Evolutionary conservation across 176 grass and related monocot genomes (phyloP), one percentile per base, ranked within the genome.

Genomic region (Oryza australiensis): DNA sequence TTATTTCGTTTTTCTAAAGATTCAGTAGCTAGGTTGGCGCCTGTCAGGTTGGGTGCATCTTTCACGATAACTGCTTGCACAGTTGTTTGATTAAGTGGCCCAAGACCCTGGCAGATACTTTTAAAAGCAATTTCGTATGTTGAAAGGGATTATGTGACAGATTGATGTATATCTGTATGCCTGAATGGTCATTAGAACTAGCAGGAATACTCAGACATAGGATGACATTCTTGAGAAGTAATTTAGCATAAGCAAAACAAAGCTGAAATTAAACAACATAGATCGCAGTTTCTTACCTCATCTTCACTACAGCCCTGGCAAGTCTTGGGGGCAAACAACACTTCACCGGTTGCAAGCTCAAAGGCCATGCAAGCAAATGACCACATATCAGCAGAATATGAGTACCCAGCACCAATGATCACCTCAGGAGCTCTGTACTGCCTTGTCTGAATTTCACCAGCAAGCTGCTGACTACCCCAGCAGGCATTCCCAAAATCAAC

Each of bases 401-500:
- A 92, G 72, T 94, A 98, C 9, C 86, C 90, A 0, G 92, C 79
- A 82, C 90, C 92, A n/a, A 98, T 80, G 75, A 98, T 89, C 68
- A 98, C 95, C 86, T 98, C 95, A 7, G 95, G 90, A 48, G 92
- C 88, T 77, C 95, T 87, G 40, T 98, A 98, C 71, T 98, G 92
- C 79, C 92, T 94, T 63, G 95, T 98, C 78, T 98, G 95, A 74
- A 98, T 98, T 79, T 93, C 90, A 70, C 88, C 86, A 67, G 81
- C 45, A 53, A 80, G 70, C 64, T 95, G 88, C 80, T 91, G 89
- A 89, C 89, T 55, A 32, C 43, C 84, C 88, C 86, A 94, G 81
- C 92, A 90, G 22, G 92, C 92, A 37, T 94, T 98, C 40, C 95
- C 95, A 26, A 98, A 91, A 91, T 98, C 95, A 7, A 98, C 95